phyloP scores from a whole-genome alignment of 2,329 filamentous ascomycete species.

The Coniochaeta sp. region DNA sequence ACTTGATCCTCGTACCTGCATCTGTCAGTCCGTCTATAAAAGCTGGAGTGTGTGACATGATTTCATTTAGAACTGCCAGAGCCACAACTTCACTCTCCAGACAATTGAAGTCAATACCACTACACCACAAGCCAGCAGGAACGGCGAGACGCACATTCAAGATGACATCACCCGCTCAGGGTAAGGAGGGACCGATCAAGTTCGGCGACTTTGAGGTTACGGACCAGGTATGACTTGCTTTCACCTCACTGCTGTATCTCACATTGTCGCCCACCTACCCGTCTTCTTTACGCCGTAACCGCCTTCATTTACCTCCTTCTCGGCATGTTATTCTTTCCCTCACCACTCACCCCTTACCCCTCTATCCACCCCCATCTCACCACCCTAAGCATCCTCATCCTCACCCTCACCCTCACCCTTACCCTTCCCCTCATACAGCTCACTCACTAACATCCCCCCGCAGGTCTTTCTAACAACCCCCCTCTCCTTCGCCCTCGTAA shows the following conservation, averaged over 20 bases:
- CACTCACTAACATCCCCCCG: constrained; percentile 3
- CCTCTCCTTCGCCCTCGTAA: constrained; percentile 81
- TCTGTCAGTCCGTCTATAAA: not conserved
- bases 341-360: too few species aligned
- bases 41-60: not conserved
- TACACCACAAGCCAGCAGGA: too few species aligned
- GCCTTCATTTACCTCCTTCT: too few species aligned
- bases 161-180: constrained; percentile 12
- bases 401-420: not conserved
- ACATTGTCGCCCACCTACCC: too few species aligned
- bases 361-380: too few species aligned
- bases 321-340: too few species aligned
- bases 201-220: constrained; percentile 76
- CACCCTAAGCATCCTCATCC: not conserved
- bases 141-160: constrained; percentile 4
- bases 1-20: not conserved
- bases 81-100: not conserved
- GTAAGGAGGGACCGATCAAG: constrained; percentile 37
- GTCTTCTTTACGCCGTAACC: too few species aligned
- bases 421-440: not conserved
- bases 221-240: constrained; percentile 56
- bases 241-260: too few species aligned
- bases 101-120: not conserved
- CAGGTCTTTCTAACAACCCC: constrained; percentile 83
- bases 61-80: not conserved